Percentiles rank a stretch among this genome's conserved stretches.
Evolutionary conservation across 2,329 filamentous ascomycete genomes (phyloP).

Genomic region (Ceratocystiopsis brevicomis): DNA sequence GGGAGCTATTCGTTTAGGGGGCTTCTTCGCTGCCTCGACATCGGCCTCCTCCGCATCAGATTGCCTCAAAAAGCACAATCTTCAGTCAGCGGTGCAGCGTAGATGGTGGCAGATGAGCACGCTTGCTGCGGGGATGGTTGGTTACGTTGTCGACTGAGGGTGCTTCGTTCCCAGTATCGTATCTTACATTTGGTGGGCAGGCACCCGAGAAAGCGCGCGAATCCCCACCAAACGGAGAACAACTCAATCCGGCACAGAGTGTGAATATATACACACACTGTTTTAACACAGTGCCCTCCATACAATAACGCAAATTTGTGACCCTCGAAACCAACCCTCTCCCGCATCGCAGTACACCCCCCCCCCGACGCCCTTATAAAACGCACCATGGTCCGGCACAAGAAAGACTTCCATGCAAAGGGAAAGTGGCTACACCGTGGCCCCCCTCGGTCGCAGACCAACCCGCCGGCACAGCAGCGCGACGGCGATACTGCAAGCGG

Average conservation of each 20-base stretch:
- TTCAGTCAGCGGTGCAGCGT: too few species aligned
- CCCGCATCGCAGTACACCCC: too few species aligned
- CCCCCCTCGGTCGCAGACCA: conserved; percentile 30
- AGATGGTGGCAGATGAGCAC: too few species aligned
- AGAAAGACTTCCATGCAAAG: conserved; percentile 64
- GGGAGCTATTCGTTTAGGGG: not conserved
- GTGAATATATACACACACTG: not conserved
- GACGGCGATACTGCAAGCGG: conserved; percentile 14
- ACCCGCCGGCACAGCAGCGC: conserved; percentile 16
- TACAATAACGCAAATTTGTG: not conserved
- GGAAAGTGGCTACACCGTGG: conserved; percentile 52
- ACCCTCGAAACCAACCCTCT: too few species aligned
- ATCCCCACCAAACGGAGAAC: too few species aligned
- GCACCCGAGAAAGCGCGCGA: too few species aligned
- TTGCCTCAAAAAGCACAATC: too few species aligned
- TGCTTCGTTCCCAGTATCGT: too few species aligned
- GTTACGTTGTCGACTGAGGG: not conserved
- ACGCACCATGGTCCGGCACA: conserved; percentile 61
- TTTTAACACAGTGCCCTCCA: not conserved
- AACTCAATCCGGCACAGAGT: not conserved
- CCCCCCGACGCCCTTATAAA: not conserved
- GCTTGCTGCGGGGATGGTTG: too few species aligned
- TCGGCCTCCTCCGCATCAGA: not conserved
- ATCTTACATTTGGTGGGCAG: too few species aligned
- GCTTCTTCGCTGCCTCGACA: not conserved